Evolutionary conservation across 345 rosid species (phyloP).

Genomic region (Populus tremula): DNA sequence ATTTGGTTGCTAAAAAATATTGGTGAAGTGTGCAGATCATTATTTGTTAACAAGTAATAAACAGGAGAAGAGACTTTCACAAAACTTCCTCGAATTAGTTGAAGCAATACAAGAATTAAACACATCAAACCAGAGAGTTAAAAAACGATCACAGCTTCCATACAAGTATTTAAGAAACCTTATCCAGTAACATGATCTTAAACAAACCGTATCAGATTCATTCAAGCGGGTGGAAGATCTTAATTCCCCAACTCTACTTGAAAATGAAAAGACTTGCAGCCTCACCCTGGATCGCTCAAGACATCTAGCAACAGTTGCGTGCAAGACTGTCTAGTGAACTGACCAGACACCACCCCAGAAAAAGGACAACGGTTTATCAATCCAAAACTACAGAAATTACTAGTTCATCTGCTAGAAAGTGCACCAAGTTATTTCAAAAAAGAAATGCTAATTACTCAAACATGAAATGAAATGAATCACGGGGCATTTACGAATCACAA

Average conservation of each 20-base stretch:
- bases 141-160: background rate
- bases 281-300: background rate
- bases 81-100: too few relatives aligned
- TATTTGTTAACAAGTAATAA: too few relatives aligned
- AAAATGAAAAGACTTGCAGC: too few relatives aligned
- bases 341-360: too few relatives aligned
- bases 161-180: background rate
- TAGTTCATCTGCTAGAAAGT: too few relatives aligned
- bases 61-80: too few relatives aligned
- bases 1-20: too few relatives aligned
- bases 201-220: background rate
- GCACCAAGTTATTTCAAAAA: background rate
- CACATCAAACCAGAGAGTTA: background rate
- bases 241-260: too few relatives aligned
- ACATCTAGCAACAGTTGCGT: background rate
- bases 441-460: background rate
- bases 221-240: background rate
- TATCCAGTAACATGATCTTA: background rate
- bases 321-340: too few relatives aligned
- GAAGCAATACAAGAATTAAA: background rate
- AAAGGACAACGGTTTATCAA: too few relatives aligned
- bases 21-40: too few relatives aligned
- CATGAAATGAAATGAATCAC: background rate
- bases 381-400: too few relatives aligned
- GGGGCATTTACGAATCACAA: background rate